These are phyloP conservation scores for Pterocarpus santalinus DNA, from an alignment of 306 rosid genomes.

Conservation along the genomic window DNA sequence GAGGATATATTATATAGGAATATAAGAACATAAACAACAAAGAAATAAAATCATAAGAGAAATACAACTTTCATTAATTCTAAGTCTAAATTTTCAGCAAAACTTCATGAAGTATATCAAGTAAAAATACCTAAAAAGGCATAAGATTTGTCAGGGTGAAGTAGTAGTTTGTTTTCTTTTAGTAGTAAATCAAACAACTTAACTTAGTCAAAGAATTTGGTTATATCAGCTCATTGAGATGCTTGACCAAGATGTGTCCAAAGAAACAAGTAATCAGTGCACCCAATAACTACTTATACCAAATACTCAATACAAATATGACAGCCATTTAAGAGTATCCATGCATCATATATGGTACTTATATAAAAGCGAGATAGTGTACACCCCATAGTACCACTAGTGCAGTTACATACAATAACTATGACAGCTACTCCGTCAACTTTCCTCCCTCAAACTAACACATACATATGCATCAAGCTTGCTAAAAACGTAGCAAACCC, in stretches of 20 bases:
- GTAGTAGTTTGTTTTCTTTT: background rate
- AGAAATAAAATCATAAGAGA: background rate
- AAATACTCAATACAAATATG: too few species aligned
- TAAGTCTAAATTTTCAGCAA: background rate
- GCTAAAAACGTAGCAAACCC: background rate
- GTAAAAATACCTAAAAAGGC: background rate
- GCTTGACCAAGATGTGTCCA: too few species aligned
- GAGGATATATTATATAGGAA: background rate
- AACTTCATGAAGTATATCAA: background rate
- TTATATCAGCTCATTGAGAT: too few species aligned
- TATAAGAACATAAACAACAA: too few species aligned
- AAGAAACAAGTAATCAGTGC: too few species aligned
- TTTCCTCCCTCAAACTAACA: background rate
- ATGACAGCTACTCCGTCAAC: background rate
- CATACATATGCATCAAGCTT: conserved; percentile 8
- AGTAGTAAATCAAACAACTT: too few species aligned
- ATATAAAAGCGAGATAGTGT: background rate
- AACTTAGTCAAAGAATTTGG: too few species aligned
- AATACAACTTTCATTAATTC: background rate
- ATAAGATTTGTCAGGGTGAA: background rate
- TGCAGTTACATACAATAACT: background rate
- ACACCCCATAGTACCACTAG: background rate
- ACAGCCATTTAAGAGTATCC: too few species aligned
- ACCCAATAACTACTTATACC: too few species aligned
- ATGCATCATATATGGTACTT: background rate